Percentiles rank a stretch among this genome's conserved stretches.
Conservation (phyloP, 805 yeast species). For the Metschnikowia kofuensis region DNA sequence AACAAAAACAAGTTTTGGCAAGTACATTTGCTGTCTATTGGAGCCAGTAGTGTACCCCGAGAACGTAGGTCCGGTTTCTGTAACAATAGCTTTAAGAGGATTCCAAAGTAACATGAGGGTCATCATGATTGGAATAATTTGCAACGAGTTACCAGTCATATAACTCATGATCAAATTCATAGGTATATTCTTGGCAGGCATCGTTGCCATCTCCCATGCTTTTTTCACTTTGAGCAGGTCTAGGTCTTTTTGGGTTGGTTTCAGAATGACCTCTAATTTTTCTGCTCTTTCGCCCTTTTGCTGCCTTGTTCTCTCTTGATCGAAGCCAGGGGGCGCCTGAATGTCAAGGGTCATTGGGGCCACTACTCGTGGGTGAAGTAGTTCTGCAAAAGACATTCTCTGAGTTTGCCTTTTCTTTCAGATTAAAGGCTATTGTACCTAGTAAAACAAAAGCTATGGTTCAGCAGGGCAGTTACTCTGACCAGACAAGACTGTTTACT, state of each 20-base stretch:
- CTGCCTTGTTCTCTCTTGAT: not conserved
- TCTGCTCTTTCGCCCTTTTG: constrained; percentile 2
- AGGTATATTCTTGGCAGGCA: constrained; percentile 82
- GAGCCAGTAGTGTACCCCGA: constrained; percentile 39
- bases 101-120: constrained; percentile 77
- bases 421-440: no score
- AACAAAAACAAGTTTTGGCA: constrained; percentile 48
- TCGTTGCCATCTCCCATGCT: constrained; percentile 83
- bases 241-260: constrained; percentile 21
- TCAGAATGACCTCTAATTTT: constrained; percentile 7
- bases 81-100: constrained; percentile 70
- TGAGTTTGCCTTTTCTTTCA: no score
- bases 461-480: no score
- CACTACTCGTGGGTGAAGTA: constrained; percentile 10
- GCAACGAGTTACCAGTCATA: constrained; percentile 88
- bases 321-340: constrained; percentile 22
- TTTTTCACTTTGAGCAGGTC: constrained; percentile 51
- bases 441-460: no score
- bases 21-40: constrained; percentile 28
- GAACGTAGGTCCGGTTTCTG: constrained; percentile 55
- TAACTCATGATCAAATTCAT: constrained; percentile 89
- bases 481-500: no score
- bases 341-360: constrained; percentile 8
- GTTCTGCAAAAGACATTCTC: constrained; percentile 13
- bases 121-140: constrained; percentile 88